Base-by-base conservation (phyloP, 192 early-diverging fungal species). In the Lobulomyces angularis region DNA sequence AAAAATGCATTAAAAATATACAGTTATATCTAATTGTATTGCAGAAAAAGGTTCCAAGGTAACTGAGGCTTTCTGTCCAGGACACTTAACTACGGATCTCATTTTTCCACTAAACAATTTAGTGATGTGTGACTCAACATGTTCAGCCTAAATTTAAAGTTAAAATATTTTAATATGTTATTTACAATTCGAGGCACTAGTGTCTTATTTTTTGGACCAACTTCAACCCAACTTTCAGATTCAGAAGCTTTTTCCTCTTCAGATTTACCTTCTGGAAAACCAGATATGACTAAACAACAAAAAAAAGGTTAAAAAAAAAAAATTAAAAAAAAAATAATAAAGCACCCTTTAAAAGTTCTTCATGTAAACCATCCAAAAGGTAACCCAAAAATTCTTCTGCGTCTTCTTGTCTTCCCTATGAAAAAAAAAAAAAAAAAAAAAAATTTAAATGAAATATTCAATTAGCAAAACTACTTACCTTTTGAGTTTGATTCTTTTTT, bases 341-440 rank as follows among this genome's bases (percentile, higher is more conserved):
- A 12, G 27, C 23, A 35, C n/a, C 28, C 67, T 9, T 14, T 53
- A 58, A 14, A 22, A 74, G 44, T 51, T 99, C 96, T 45, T 96
- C 90, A 56, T 97, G 90, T 31, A 99, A 60, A 2, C 86, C 96
- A 50, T 99, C 83, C 33, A 99, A 55, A 5, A 99, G 51, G 50
- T 83, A 94, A 34, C 83, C 82, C 46, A 97, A 61, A 62, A 92
- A 97, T 56, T 99, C 93, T 35, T 97, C 85, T 1, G 91, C 89
- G 49, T 99, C 96, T 49, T 99, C 90, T 56, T 99, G 96, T 35
- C 84, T 73, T 1, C 90, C 90, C 64, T 62, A 26, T 2, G n/a
- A 21, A 2, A 3, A 1, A 6, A 37, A 12, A 48, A 23, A 12
- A 62, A 26, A 28, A 8, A 9, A 28, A 6, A 20, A 26, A 5